Percentiles rank a stretch among this genome's conserved stretches.
Conservation (phyloP, 805 yeast genomes). For the Zygosaccharomyces rouxii region DNA sequence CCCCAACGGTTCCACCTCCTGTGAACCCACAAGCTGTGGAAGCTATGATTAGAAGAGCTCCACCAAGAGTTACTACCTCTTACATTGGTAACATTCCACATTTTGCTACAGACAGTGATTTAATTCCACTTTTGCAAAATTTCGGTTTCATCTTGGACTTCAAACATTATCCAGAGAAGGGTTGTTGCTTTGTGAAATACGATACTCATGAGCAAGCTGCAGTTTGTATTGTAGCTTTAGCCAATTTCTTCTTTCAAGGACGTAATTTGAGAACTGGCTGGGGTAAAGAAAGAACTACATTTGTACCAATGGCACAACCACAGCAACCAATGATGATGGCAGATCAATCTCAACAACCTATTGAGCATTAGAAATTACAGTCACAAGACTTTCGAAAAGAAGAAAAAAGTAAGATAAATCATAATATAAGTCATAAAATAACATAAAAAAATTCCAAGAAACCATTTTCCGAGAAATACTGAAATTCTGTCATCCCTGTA, state of each 20-base stretch:
- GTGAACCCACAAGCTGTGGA: conserved; percentile 59
- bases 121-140: conserved; percentile 67
- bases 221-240: conserved; percentile 77
- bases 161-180: conserved; percentile 71
- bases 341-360: conserved; percentile 2
- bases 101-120: conserved; percentile 64
- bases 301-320: conserved; percentile 28
- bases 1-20: conserved; percentile 32
- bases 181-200: conserved; percentile 84
- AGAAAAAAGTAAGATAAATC: background rate
- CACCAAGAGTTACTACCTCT: conserved; percentile 65
- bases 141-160: conserved; percentile 82
- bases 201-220: conserved; percentile 89
- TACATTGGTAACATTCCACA: conserved; percentile 84
- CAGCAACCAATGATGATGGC: conserved; percentile 14
- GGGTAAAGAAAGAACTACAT: conserved; percentile 61
- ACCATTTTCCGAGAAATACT: background rate
- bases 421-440: no score
- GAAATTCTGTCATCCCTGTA: background rate
- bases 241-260: conserved; percentile 63
- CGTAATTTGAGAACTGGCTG: conserved; percentile 79
- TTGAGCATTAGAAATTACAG: background rate
- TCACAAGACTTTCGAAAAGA: background rate
- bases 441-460: background rate
- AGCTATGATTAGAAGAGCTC: conserved; percentile 68